Percentiles rank a stretch among this genome's conserved stretches.
phyloP scores from a whole-genome alignment of 306 rosid species.

The Abrus precatorius region DNA sequence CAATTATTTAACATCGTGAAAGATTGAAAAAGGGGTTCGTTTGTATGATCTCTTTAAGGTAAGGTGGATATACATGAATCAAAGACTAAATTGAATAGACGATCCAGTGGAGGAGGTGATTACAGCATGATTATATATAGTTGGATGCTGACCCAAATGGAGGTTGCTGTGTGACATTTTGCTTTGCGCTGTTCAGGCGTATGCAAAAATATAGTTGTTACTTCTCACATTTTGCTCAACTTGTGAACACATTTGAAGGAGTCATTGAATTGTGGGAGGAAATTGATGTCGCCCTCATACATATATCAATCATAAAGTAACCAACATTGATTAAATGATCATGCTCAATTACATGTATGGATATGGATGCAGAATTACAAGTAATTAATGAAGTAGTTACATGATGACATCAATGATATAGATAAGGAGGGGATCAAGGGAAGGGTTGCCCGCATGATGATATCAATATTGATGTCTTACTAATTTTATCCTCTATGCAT shows the following conservation, averaged over 20 bases:
- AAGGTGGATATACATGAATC: background rate
- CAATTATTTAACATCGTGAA: constrained; percentile 32
- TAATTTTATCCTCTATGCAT: constrained; percentile 11
- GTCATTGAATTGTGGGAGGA: constrained; percentile 33
- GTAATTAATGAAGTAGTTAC: constrained; percentile 38
- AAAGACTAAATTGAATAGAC: background rate
- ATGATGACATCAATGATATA: constrained; percentile 47
- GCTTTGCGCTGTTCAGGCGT: constrained; percentile 47
- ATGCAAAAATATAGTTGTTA: constrained; percentile 37
- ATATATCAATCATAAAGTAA: constrained; percentile 37
- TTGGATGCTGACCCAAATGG: constrained; percentile 47
- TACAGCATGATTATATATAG: constrained; percentile 8
- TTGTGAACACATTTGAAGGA: constrained; percentile 29
- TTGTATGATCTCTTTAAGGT: background rate
- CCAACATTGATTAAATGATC: constrained; percentile 21
- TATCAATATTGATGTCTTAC: background rate
- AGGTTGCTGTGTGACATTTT: constrained; percentile 47
- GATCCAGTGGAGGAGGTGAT: constrained; percentile 1
- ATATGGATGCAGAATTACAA: constrained; percentile 25
- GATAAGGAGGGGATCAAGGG: constrained; percentile 31
- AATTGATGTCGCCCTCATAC: constrained; percentile 43
- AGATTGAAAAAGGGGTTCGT: constrained; percentile 2
- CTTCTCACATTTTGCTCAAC: constrained; percentile 37
- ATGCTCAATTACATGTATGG: constrained; percentile 20
- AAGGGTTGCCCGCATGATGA: background rate